Percentiles rank a stretch among this genome's conserved stretches.
phyloP scores from a whole-genome alignment of 495 filamentous ascomycete genomes.

The Penicillium coprophilum region DNA sequence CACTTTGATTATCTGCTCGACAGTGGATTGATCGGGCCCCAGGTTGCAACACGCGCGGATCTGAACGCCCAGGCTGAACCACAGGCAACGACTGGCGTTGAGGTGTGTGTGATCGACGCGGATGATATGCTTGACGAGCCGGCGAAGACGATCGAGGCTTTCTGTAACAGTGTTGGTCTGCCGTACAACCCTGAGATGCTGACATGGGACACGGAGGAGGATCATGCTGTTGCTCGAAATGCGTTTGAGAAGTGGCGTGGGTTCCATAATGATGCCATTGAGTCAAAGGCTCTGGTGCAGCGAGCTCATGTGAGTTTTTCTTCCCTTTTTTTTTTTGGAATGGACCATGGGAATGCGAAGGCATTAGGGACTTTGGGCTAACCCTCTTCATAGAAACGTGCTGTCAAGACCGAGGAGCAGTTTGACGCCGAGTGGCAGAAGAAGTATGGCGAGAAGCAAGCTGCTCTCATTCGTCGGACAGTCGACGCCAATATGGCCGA shows the following conservation, averaged over 20 bases:
- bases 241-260: slow-evolving; percentile 95
- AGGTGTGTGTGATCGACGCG: slow-evolving; percentile 90
- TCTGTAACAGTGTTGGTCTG: slow-evolving; percentile 75
- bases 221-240: slow-evolving; percentile 59
- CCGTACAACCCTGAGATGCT: slow-evolving; percentile 73
- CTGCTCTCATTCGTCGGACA: slow-evolving; percentile 69
- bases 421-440: slow-evolving; percentile 77
- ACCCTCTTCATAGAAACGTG: slow-evolving; percentile 48
- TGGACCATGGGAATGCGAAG: neutral
- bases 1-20: slow-evolving; percentile 77
- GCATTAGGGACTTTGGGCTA: slow-evolving; percentile 1
- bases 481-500: slow-evolving; percentile 79
- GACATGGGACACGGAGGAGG: slow-evolving; percentile 71
- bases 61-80: slow-evolving; percentile 11
- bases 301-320: slow-evolving; percentile 64
- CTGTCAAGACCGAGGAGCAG: slow-evolving; percentile 61
- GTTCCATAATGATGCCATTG: slow-evolving; percentile 92
- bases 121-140: slow-evolving; percentile 90
- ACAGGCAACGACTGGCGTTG: slow-evolving; percentile 25
- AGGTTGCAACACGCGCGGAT: slow-evolving; percentile 49
- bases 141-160: slow-evolving; percentile 66
- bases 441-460: slow-evolving; percentile 77
- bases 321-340: neutral
- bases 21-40: slow-evolving; percentile 62
- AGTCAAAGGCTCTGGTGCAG: slow-evolving; percentile 69